Base-by-base conservation (phyloP, 106 monocot genomes). In the Cymbidium sinense region DNA sequence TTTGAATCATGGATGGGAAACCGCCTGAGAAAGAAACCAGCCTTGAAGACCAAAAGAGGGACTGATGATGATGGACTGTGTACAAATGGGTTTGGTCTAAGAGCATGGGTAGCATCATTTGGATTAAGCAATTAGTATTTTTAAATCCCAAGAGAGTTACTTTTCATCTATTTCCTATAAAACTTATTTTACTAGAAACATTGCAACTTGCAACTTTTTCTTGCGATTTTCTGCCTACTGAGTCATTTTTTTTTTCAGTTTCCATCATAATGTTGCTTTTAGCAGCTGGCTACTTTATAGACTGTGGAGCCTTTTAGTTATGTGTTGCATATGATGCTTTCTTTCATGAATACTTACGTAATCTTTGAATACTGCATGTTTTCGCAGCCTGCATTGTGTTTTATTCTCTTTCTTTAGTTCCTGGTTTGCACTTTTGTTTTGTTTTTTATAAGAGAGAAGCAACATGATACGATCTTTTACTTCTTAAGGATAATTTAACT, bases 1-100 rank as follows among this genome's bases (percentile, higher is more conserved):
- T 82, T 64, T 64, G 61, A 86, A 79, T 82, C 62, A 75, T 81
- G 85, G 75, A 35, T 80, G 36, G 75, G 75, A 12, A 61, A 43
- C 11, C 28, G 69, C 10, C 82, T 50, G 80, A 55, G 61, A 61
- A 71, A 52, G 92, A 79, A 54, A 69, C 6, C 21, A 78, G 64
- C 61, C 30, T 27, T 41, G 90, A 94, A 73, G 90, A 92, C 98
- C 98, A 44, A 92, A 93, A 69, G 99, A 99, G 82, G 85, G 91
- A 95, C 89, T 43, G 99, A 99, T 79, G 99, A 99, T 81, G 99
- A 99, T 79, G 99, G 74, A 95, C 92, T 43, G 74, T 79, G 44
- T 99, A 99, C 79, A 99, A 95, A 67, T 99, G 99, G 99, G 90
- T 95, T 82, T 80, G 61, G 71, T 64, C 84, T 90, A 65, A 85